Conservation (phyloP, 371 early-diverging fungal species). For the Chytridium lagenaria region DNA sequence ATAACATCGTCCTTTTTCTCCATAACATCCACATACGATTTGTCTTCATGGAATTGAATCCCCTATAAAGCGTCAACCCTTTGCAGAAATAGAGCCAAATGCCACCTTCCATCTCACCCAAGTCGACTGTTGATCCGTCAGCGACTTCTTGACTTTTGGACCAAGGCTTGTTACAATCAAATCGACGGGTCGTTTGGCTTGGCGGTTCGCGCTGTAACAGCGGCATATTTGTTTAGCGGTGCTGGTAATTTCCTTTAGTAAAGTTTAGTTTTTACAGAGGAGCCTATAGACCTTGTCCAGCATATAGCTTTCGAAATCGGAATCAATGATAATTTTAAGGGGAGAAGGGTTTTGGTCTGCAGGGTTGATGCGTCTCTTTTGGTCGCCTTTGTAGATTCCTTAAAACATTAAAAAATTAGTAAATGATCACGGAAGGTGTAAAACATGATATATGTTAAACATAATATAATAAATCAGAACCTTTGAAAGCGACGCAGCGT, state of each 20-base stretch:
- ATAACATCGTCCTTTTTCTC: conserved; percentile 56
- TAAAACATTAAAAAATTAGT: too few relatives aligned
- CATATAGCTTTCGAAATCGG: conserved; percentile 74
- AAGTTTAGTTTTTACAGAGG: background rate
- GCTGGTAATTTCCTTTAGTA: conserved; percentile 27
- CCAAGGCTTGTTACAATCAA: conserved; percentile 32
- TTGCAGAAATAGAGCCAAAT: background rate
- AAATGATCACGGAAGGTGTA: background rate
- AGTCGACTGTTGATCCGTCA: conserved; percentile 19
- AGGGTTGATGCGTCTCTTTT: conserved; percentile 8
- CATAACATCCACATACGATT: conserved; percentile 5
- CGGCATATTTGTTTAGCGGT: conserved; percentile 37
- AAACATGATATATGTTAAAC: background rate
- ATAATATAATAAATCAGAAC: background rate
- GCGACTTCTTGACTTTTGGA: conserved; percentile 17
- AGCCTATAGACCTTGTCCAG: conserved; percentile 26
- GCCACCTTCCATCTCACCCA: conserved; percentile 42
- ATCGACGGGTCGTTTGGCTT: conserved; percentile 19
- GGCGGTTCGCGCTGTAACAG: conserved; percentile 39
- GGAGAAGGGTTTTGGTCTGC: conserved; percentile 47
- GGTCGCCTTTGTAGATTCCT: background rate
- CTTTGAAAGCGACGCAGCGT: background rate
- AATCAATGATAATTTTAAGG: conserved; percentile 63
- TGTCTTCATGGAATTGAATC: conserved; percentile 8
- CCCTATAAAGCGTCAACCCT: background rate